phyloP scores from a whole-genome alignment of 306 rosid genomes.

The Vicia sativa region DNA sequence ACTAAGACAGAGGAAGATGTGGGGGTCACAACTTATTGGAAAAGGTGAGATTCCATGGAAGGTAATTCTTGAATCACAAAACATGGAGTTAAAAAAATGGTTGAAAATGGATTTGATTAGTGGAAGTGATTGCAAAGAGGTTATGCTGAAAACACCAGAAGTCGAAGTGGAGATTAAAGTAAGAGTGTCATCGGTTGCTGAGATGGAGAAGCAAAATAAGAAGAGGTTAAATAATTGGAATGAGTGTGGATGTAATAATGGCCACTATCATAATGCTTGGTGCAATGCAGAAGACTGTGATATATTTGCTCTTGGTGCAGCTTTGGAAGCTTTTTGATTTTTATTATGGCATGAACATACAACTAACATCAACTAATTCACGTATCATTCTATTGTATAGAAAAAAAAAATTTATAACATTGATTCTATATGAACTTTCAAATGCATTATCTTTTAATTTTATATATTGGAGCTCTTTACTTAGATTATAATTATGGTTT shows the following conservation, averaged over 20 bases:
- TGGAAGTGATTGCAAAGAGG: constrained; percentile 28
- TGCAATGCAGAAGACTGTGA: constrained; percentile 56
- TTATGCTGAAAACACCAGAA: constrained; percentile 33
- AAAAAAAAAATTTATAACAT: no score
- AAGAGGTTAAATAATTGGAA: constrained; percentile 39
- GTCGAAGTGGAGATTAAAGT: constrained; percentile 60
- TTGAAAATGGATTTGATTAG: constrained; percentile 45
- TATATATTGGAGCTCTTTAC: no score
- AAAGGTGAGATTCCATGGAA: constrained; percentile 74
- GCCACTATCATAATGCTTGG: constrained; percentile 40
- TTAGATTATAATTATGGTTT: no score
- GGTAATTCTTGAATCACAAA: constrained; percentile 56
- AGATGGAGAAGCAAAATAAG: constrained; percentile 32
- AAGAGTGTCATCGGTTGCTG: constrained; percentile 13
- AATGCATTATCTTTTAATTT: no score
- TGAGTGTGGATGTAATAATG: constrained; percentile 66
- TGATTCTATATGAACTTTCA: no score
- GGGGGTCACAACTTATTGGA: constrained; percentile 68
- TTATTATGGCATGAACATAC: no score
- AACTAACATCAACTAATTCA: no score
- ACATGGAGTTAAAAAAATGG: constrained; percentile 71
- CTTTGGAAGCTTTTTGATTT: constrained; percentile 43
- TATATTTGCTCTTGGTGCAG: constrained; percentile 57
- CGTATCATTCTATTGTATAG: no score
- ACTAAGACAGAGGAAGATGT: constrained; percentile 59